A percentile compares a stretch with the other conserved stretches of the same genome.
phyloP scores from a whole-genome alignment of 1,284 basidiomycete species.

The Ceratobasidium papillatum region DNA sequence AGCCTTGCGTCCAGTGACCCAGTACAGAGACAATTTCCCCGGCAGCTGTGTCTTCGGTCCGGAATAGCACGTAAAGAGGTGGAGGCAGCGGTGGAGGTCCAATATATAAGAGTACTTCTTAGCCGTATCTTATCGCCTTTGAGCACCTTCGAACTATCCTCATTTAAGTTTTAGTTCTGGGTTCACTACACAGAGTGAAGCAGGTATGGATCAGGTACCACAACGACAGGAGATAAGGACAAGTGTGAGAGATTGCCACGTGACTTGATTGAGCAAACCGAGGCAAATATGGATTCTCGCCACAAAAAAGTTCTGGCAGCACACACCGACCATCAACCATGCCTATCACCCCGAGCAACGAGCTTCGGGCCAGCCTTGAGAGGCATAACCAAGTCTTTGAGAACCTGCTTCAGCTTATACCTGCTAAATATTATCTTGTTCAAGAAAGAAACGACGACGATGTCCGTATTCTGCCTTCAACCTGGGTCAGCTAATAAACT shows the following conservation, averaged over 20 bases:
- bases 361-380: slow-evolving; percentile 74
- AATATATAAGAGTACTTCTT: too few species aligned
- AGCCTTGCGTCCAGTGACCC: too few species aligned
- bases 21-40: too few species aligned
- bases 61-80: too few species aligned
- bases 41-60: too few species aligned
- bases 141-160: too few species aligned
- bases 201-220: neutral
- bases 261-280: neutral
- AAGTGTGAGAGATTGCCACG: slow-evolving; percentile 10
- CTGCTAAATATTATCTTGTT: slow-evolving; percentile 85
- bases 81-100: too few species aligned
- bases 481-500: slow-evolving; percentile 48
- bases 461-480: slow-evolving; percentile 49
- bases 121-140: too few species aligned
- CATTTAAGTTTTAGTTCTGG: too few species aligned
- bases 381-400: slow-evolving; percentile 86
- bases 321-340: slow-evolving; percentile 17
- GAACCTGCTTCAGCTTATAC: slow-evolving; percentile 81
- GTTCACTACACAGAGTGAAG: too few species aligned
- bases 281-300: neutral
- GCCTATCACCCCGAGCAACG: slow-evolving; percentile 55
- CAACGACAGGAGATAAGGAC: neutral
- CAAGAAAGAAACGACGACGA: slow-evolving; percentile 74
- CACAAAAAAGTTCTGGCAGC: slow-evolving; percentile 38